These are phyloP conservation scores for Primulina huaijiensis DNA, from an alignment of 257 asterid species.

Conservation along the genomic window DNA sequence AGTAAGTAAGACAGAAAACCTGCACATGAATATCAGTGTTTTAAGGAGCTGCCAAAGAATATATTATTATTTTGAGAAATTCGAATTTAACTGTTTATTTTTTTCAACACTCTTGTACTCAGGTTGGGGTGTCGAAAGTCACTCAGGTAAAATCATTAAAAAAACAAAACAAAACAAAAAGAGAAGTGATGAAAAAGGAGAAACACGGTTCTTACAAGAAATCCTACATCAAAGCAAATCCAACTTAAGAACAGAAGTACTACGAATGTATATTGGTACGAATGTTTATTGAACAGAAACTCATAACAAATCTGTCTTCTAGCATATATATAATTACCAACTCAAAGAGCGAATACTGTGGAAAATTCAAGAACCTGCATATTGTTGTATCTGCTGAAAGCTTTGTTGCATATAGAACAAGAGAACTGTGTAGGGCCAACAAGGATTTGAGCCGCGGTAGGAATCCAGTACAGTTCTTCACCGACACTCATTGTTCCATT, in stretches of 20 bases:
- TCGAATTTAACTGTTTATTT: too few relatives aligned
- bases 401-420: slow-evolving; percentile 75
- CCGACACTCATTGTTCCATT: slow-evolving; percentile 17
- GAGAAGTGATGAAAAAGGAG: neutral
- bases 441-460: slow-evolving; percentile 80
- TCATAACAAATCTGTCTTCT: neutral
- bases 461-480: slow-evolving; percentile 78
- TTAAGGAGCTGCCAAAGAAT: neutral
- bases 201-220: neutral
- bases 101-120: too few relatives aligned
- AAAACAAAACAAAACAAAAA: neutral
- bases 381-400: slow-evolving; percentile 88
- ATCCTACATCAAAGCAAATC: neutral
- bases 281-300: neutral
- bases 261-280: too few relatives aligned
- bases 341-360: neutral
- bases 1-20: neutral
- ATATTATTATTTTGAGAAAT: too few relatives aligned
- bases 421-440: slow-evolving; percentile 88
- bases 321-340: neutral
- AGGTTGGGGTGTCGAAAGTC: too few relatives aligned
- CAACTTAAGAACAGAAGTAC: too few relatives aligned
- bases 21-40: neutral
- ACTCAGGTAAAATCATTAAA: neutral
- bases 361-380: slow-evolving; percentile 63